Evolutionary conservation across 2,329 filamentous ascomycete species (phyloP), one percentile per base, ranked within the genome.

Genomic region (Thielaviopsis punctulata): DNA sequence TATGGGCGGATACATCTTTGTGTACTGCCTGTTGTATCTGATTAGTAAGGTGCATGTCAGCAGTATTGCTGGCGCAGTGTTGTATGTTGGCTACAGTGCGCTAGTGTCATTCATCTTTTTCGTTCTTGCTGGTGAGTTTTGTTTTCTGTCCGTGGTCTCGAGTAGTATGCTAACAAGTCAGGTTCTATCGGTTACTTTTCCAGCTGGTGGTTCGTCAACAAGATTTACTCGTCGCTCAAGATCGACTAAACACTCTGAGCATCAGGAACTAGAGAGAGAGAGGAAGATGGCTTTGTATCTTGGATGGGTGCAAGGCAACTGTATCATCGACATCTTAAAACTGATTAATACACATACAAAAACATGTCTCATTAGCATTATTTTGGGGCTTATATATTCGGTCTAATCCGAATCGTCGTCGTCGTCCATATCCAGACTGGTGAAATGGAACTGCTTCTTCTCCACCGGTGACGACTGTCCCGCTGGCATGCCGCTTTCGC

Each of bases 151-250:
- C 24, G 4, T 13, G 7, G 15, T 47, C 10, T 25, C 45, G 47
- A 54, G 52, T 25, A 22, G 57, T 52, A 53, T 9, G 15, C 30
- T 18, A 19, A 25, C 19, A 25, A 9, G 19, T 23, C 57, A 95
- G 92, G 90, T 27, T 85, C 90, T 0, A 96, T 98, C 63, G 92
- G 92, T 52, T 95, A 92, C 71, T 87, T 95, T 60, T 80, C 92
- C 8, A 93, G 87, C 64, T 96, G 89, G 86, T 77, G 84, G 64
- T 98, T 98, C 64, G 84, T 94, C 51, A 79, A 86, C 59, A 90
- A 85, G 65, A 98, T 98, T 56, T 98, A 98, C 66, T 73, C 80
- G 22, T 95, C 89, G n/a, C 94, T 98, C 70, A 98, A 98, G 73
- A 88, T 98, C 58, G 92, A 98, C 64, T 98, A 70, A 66, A 45